Conservation (phyloP, 192 early-diverging fungal species). For the Lobulomyces angularis region DNA sequence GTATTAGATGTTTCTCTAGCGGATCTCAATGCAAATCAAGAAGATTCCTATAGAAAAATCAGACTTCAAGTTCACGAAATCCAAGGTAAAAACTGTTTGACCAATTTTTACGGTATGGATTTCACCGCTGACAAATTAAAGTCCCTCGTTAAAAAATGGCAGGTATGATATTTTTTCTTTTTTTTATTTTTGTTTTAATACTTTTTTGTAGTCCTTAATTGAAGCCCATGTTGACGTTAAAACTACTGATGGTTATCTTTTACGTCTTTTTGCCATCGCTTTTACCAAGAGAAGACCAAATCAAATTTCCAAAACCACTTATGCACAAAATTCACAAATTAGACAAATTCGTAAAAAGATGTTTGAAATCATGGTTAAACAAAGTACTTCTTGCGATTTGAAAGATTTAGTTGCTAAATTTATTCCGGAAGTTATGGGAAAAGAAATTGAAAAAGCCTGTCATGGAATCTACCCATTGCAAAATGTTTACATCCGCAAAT, state of each 20-base stretch:
- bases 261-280: slow-evolving; percentile 93
- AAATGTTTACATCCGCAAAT: slow-evolving; percentile 93
- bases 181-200: slow-evolving; percentile 1
- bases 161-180: slow-evolving; percentile 33
- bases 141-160: slow-evolving; percentile 99
- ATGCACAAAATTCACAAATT: slow-evolving; percentile 94
- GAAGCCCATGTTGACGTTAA: slow-evolving; percentile 98
- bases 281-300: slow-evolving; percentile 89
- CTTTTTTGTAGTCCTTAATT: slow-evolving; percentile 58
- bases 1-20: slow-evolving; percentile 93
- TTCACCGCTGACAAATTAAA: slow-evolving; percentile 99
- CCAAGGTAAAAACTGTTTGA: slow-evolving; percentile 95
- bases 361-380: slow-evolving; percentile 92
- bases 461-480: slow-evolving; percentile 97
- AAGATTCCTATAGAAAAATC: slow-evolving; percentile 94
- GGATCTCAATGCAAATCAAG: slow-evolving; percentile 82
- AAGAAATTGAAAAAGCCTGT: slow-evolving; percentile 93
- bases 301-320: slow-evolving; percentile 97
- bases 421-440: slow-evolving; percentile 92
- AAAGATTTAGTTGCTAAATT: slow-evolving; percentile 95
- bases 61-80: slow-evolving; percentile 95
- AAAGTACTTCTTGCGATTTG: slow-evolving; percentile 77
- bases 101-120: slow-evolving; percentile 99
- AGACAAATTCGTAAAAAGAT: slow-evolving; percentile 99
- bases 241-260: slow-evolving; percentile 99